These are phyloP conservation scores for Glaciozyma martinii DNA, from an alignment of 768 basidiomycete species.

Conservation along the genomic window DNA sequence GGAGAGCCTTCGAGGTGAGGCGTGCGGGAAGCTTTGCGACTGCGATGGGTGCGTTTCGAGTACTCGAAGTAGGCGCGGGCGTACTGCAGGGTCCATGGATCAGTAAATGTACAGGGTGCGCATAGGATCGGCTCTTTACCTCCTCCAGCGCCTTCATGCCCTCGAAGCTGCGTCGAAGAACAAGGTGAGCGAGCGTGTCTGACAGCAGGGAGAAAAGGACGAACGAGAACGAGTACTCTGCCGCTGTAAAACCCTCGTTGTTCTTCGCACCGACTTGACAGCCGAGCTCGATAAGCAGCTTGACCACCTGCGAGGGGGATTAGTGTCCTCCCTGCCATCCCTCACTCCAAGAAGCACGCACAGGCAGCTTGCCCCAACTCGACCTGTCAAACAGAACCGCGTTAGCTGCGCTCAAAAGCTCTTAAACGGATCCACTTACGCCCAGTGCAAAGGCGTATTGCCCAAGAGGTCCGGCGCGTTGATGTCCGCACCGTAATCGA, in stretches of 20 bases:
- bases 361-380: slow-evolving; percentile 4
- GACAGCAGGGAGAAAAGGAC: not conserved
- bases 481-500: slow-evolving; percentile 32
- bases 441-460: slow-evolving; percentile 33
- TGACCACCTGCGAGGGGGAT: slow-evolving; percentile 16
- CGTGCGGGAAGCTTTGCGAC: not conserved
- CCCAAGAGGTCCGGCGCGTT: slow-evolving; percentile 33
- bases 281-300: slow-evolving; percentile 29
- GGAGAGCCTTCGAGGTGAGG: not conserved
- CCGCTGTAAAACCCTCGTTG: slow-evolving; percentile 32
- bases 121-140: not conserved
- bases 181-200: not conserved
- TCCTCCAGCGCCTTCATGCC: slow-evolving; percentile 1
- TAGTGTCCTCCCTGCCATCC: too few species aligned
- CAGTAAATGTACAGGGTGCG: not conserved
- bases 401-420: not conserved
- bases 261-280: slow-evolving; percentile 27
- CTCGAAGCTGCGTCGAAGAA: not conserved
- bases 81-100: not conserved
- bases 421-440: slow-evolving; percentile 17
- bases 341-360: not conserved
- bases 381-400: not conserved
- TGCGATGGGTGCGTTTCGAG: not conserved
- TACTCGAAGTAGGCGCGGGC: not conserved
- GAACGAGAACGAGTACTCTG: slow-evolving; percentile 29